Evolutionary conservation across 2,329 filamentous ascomycete genomes (phyloP).

Genomic region (Tolypocladium capitatum): DNA sequence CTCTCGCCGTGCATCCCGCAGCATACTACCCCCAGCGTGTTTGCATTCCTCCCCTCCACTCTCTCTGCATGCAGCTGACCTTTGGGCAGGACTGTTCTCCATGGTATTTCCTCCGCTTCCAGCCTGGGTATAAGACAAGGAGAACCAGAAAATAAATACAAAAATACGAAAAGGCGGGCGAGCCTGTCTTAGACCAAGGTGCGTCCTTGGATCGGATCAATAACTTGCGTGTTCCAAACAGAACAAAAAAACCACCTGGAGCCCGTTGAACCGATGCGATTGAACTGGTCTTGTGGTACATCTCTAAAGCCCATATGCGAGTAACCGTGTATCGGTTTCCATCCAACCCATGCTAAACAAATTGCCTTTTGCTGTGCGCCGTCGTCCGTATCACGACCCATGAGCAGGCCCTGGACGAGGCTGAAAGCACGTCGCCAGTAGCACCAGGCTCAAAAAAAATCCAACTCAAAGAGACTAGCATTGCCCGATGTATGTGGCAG

Average conservation of each 20-base stretch:
- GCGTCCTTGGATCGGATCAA: background rate
- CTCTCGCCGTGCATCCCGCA: background rate
- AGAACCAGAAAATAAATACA: background rate
- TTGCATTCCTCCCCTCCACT: background rate
- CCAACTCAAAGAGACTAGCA: background rate
- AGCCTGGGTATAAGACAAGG: slow-evolving; percentile 5
- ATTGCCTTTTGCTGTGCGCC: background rate
- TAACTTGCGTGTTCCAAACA: background rate
- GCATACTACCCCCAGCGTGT: background rate
- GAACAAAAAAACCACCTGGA: background rate
- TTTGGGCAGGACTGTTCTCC: background rate
- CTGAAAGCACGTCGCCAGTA: background rate
- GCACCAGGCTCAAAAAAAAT: background rate
- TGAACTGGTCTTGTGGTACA: background rate
- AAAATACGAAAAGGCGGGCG: background rate
- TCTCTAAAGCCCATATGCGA: background rate
- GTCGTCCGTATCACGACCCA: background rate
- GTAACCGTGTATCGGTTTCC: background rate
- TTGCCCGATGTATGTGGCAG: background rate
- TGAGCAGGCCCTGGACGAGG: background rate
- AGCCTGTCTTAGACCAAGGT: background rate
- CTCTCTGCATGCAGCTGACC: background rate
- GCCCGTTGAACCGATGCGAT: background rate
- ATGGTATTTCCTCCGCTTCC: slow-evolving; percentile 12
- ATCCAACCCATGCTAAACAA: background rate